A percentile compares a stretch with the other conserved stretches of the same genome.
These are phyloP conservation scores for Albugo laibachii DNA, from an alignment of 352 stramenopile genomes.

Conservation along the genomic window DNA sequence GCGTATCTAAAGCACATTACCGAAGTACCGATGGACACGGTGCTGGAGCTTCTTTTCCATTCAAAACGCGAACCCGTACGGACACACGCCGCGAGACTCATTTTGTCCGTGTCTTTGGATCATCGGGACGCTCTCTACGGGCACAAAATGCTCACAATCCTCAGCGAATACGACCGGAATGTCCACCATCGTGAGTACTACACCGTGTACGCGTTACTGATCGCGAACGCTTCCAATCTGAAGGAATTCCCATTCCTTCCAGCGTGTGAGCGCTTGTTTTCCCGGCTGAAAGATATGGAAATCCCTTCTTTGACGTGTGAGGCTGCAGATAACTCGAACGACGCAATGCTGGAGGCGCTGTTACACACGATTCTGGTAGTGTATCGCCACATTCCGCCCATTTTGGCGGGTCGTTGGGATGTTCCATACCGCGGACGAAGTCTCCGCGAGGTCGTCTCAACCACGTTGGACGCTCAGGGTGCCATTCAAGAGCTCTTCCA, in stretches of 20 bases:
- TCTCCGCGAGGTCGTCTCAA: constrained; percentile 20
- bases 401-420: constrained; percentile 22
- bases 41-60: constrained; percentile 20
- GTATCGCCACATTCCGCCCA: constrained; percentile 28
- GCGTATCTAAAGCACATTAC: constrained; percentile 13
- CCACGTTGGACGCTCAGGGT: constrained; percentile 25
- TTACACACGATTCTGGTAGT: constrained; percentile 36
- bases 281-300: too few species aligned
- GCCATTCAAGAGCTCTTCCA: constrained; percentile 55
- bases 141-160: constrained; percentile 9
- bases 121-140: constrained; percentile 15
- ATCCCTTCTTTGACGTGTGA: too few species aligned
- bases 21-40: constrained; percentile 7
- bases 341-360: constrained; percentile 28
- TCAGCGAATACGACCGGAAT: constrained; percentile 22
- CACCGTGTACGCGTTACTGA: constrained; percentile 33
- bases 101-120: constrained; percentile 6
- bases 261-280: too few species aligned
- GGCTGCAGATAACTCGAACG: neutral
- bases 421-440: constrained; percentile 20
- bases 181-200: constrained; percentile 39
- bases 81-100: constrained; percentile 17
- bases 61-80: constrained; percentile 24
- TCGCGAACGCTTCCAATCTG: constrained; percentile 21
- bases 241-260: constrained; percentile 21